A percentile compares a stretch with the other conserved stretches of the same genome.
phyloP scores from a whole-genome alignment of 257 asterid species.

The Asclepias syriaca region DNA sequence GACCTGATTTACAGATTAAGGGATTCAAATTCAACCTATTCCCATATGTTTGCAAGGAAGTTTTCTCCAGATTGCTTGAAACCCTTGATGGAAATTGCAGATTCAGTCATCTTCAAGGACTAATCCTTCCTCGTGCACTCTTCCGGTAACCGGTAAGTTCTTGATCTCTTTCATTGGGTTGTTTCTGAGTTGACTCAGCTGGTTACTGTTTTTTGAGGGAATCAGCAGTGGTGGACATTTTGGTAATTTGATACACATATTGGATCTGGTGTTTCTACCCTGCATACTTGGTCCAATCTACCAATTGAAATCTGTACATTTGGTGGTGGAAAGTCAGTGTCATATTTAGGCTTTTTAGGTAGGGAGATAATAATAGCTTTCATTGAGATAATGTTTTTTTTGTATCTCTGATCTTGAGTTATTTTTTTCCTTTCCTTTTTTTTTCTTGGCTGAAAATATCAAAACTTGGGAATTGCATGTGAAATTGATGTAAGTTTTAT shows the following conservation, averaged over 20 bases:
- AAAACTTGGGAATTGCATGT: not conserved
- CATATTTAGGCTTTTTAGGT: conserved; percentile 18
- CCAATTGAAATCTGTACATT: conserved; percentile 8
- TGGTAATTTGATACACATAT: conserved; percentile 16
- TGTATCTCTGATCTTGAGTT: conserved; percentile 16
- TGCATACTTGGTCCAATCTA: conserved; percentile 6
- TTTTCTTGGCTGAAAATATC: conserved; percentile 5
- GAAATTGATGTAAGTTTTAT: not conserved
- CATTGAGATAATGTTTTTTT: conserved; percentile 4
- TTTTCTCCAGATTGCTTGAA: conserved; percentile 75
- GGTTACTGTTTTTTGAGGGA: not conserved
- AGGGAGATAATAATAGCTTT: conserved; percentile 2
- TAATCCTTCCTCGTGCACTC: conserved; percentile 28
- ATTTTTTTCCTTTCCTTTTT: not conserved
- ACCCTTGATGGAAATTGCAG: conserved; percentile 69
- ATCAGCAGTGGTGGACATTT: conserved; percentile 12
- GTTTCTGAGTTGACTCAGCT: conserved; percentile 20
- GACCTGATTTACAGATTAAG: conserved; percentile 61
- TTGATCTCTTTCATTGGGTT: conserved; percentile 2
- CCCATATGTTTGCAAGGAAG: conserved; percentile 72
- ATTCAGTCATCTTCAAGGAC: conserved; percentile 71
- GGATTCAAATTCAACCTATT: conserved; percentile 56
- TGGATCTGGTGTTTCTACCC: conserved; percentile 4
- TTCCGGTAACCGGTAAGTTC: conserved; percentile 58
- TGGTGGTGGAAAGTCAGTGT: conserved; percentile 23